A percentile compares a stretch with the other conserved stretches of the same genome.
Conservation (phyloP, 768 basidiomycete genomes). For the Kondoa malvinella region DNA sequence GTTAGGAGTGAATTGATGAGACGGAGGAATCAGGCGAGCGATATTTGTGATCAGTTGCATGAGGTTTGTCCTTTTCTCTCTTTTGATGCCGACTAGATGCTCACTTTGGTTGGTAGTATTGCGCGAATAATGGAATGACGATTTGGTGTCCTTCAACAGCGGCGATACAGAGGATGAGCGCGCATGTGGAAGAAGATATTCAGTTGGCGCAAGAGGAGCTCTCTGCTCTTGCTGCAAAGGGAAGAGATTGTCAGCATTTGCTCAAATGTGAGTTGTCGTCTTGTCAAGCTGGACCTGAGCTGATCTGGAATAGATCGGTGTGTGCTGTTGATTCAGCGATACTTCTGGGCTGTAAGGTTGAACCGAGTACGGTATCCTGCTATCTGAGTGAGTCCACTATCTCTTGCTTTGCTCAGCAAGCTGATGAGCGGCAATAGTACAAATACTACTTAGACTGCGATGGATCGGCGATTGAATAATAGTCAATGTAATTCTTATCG, state of each 20-base stretch:
- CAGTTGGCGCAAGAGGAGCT: not conserved
- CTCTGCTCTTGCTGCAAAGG: not conserved
- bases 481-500: no score
- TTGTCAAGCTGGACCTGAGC: not conserved
- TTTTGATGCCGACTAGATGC: not conserved
- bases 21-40: not conserved
- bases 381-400: no score
- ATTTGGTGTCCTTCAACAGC: not conserved
- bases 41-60: not conserved
- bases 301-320: not conserved
- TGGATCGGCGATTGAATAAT: no score
- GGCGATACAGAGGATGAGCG: not conserved
- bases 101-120: not conserved
- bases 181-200: not conserved
- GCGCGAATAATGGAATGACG: not conserved
- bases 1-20: not conserved
- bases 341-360: not conserved
- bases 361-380: not conserved
- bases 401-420: no score
- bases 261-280: not conserved
- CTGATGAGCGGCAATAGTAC: no score
- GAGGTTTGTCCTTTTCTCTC: not conserved
- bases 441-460: no score
- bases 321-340: not conserved
- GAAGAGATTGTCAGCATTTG: not conserved